Base-by-base conservation (phyloP, 345 rosid species). In the Xanthoceras sorbifolium region DNA sequence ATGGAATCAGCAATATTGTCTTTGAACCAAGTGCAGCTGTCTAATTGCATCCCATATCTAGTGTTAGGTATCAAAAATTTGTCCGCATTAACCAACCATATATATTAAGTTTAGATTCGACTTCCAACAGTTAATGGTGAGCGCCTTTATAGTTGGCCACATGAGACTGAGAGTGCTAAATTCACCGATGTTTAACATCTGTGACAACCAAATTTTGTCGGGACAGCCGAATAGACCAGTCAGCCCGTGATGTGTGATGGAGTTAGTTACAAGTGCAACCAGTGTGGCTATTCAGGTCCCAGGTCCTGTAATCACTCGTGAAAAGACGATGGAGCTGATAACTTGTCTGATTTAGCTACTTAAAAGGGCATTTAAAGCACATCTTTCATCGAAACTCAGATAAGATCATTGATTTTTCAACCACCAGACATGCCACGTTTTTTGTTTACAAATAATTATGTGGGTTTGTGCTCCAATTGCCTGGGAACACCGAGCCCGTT, bases 351-450 rank as follows among this genome's bases (percentile, higher is more conserved):
- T 1, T 23, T 10, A 14, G 44, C 42, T 17, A 22, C 32, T 32
- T 8, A 23, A 48, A 17, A 15, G 25, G 1, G 3, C 4, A 34
- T n/a, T 64, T 7, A 31, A 44, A 32, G 63, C 50, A n/a, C 25
- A 14, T 20, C 44, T 9, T 3, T 2, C 12, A 40, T 3, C 8
- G 6, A n/a, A 63, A 22, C 62, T 48, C 1, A 1, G 63, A 52
- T 52, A 52, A 14, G 77, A 32, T 23, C 11, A 6, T 9, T 7
- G 26, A 17, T 32, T 50, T n/a, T 52, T 65, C n/a, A 34, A 50
- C 50, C 10, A 50, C 48, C 52, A 36, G 25, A 65, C 71, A 50
- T 32, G 26, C 26, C 77, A 75, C 50, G 26, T 34, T 34, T 65
- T n/a, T 4, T 4, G 31, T 26, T 29, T 9, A 5, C 1, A 2